Conservation (phyloP, 2,329 filamentous ascomycete species). For the Teratosphaeria pseudoeucalypti region DNA sequence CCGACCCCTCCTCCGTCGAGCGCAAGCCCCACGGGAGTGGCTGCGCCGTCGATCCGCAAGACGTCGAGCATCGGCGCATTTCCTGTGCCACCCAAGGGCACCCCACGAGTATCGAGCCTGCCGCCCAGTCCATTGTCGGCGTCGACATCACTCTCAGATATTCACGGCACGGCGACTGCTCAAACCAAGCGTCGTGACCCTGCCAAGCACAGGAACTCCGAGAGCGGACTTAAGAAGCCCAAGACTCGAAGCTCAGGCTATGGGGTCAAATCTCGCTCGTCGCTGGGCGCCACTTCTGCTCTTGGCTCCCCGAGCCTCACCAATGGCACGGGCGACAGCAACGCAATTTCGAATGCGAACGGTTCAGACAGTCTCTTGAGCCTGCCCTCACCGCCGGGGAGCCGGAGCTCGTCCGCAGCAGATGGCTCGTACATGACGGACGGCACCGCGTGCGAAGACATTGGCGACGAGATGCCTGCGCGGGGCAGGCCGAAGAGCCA, state of each 20-base stretch:
- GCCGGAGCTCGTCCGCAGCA: conserved; percentile 80
- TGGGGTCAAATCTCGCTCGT: conserved; percentile 38
- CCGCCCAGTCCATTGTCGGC: conserved; percentile 46
- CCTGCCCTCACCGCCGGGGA: conserved; percentile 73
- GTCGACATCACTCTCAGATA: conserved; percentile 33
- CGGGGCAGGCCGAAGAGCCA: conserved; percentile 36
- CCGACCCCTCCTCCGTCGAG: conserved; percentile 3
- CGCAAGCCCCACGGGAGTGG: conserved; percentile 14
- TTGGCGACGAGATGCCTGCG: conserved; percentile 41
- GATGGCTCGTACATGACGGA: conserved; percentile 88
- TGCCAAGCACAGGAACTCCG: conserved; percentile 23
- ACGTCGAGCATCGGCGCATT: conserved; percentile 91
- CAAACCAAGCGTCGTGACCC: conserved; percentile 21
- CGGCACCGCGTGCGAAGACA: conserved; percentile 78
- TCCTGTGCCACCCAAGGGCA: conserved; percentile 71
- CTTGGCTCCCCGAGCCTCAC: conserved; percentile 57
- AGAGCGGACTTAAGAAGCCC: conserved; percentile 18
- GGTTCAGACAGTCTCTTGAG: conserved; percentile 67
- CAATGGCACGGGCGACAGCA: conserved; percentile 68
- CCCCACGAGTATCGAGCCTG: conserved; percentile 46
- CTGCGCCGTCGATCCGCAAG: conserved; percentile 65
- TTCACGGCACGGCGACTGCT: conserved; percentile 20
- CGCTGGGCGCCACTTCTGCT: conserved; percentile 34
- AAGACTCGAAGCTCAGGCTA: conserved; percentile 25
- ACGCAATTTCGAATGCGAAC: conserved; percentile 53